These are phyloP conservation scores for Rhynchospora tenuis DNA, from an alignment of 176 grass and related monocot species.

Conservation along the genomic window DNA sequence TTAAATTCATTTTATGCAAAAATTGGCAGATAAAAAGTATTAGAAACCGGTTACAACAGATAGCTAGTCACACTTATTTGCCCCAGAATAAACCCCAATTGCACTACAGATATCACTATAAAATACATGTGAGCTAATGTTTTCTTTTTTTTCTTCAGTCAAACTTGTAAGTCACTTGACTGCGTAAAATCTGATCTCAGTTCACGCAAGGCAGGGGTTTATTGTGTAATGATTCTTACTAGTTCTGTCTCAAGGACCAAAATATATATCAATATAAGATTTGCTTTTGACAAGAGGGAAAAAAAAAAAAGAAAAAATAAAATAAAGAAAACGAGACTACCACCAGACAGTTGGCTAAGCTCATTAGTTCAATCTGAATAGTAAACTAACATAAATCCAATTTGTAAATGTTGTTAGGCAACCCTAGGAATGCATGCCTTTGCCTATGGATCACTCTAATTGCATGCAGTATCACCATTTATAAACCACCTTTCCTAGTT, in stretches of 20 bases:
- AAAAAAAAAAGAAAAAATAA: background rate
- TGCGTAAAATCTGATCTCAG: background rate
- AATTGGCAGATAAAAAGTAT: background rate
- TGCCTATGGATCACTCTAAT: background rate
- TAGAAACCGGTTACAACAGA: background rate
- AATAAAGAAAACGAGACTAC: background rate
- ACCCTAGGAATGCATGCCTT: background rate
- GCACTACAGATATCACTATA: too few relatives aligned
- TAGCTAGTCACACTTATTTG: background rate
- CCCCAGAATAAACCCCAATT: background rate
- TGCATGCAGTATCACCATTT: slow-evolving; percentile 13
- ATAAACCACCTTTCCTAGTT: slow-evolving; percentile 20
- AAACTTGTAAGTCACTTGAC: too few relatives aligned
- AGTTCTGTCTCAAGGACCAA: background rate
- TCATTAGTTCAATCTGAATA: background rate
- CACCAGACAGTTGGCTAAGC: background rate
- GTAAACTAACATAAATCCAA: background rate
- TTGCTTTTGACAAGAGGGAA: background rate
- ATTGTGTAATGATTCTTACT: background rate
- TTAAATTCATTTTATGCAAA: background rate
- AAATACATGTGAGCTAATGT: too few relatives aligned
- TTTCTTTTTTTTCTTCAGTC: too few relatives aligned
- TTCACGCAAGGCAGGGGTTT: background rate
- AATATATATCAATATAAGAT: background rate
- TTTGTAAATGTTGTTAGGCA: slow-evolving; percentile 11